These are phyloP conservation scores for Myriosclerotinia scirpicola DNA, from an alignment of 2,329 filamentous ascomycete species.

Conservation along the genomic window DNA sequence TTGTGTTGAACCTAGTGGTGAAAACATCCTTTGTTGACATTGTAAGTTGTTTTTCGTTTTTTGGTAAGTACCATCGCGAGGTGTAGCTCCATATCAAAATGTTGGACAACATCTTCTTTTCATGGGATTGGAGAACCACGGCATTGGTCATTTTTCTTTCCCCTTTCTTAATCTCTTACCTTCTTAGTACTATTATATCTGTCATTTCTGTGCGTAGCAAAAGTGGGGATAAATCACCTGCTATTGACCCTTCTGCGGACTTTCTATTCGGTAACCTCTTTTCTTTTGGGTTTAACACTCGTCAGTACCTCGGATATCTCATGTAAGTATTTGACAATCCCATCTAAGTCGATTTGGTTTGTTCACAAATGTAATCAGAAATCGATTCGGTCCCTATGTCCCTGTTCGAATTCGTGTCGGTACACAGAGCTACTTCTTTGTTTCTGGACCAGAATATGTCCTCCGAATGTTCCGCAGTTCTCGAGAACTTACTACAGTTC, in stretches of 20 bases:
- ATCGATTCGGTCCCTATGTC: constrained; percentile 25
- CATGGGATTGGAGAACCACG: constrained; percentile 22
- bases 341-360: neutral
- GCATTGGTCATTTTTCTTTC: constrained; percentile 4
- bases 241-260: constrained; percentile 29
- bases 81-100: neutral
- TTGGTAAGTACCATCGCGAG: neutral
- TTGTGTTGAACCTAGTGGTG: neutral
- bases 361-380: constrained; percentile 19
- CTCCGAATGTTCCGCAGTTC: constrained; percentile 30
- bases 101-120: neutral
- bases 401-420: constrained; percentile 29
- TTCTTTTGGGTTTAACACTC: constrained; percentile 28
- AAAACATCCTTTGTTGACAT: neutral
- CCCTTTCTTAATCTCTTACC: constrained; percentile 19
- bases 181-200: constrained; percentile 24
- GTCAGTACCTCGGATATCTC: constrained; percentile 24
- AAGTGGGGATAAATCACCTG: constrained; percentile 23
- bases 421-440: constrained; percentile 27
- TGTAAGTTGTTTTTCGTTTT: neutral
- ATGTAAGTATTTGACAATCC: constrained; percentile 16
- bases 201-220: constrained; percentile 15
- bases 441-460: constrained; percentile 30
- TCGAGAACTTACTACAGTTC: constrained; percentile 26
- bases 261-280: constrained; percentile 31